Base-by-base conservation (phyloP, 768 basidiomycete genomes). In the Symmetrospora coprosmae region DNA sequence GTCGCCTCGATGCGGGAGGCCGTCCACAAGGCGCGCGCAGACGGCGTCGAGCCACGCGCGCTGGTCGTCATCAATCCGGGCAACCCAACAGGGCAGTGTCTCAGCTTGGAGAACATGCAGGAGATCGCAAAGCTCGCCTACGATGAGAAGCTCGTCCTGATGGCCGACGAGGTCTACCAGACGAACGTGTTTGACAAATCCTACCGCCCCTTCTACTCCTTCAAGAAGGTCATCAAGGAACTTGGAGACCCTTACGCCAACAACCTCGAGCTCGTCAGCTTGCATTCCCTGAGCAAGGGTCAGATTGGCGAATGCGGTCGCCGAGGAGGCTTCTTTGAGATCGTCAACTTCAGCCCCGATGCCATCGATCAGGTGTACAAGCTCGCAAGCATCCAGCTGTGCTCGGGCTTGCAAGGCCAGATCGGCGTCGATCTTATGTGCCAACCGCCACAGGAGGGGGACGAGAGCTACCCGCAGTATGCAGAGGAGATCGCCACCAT, bases 101-200 rank as follows among this genome's bases (percentile, higher is more conserved):
- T 99, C 11, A 79, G 82, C 64, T 76, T 80, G 60, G 65, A 72
- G 28, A 86, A 85, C 21, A 86, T 89, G 77, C 75, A 78, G 59
- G 75, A 79, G 48, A 79, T 99, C 60, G 81, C 94, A n/a, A 74
- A 80, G 27, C 73, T 97, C 9, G 92, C 89, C 74, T 86, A 90
- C 70, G 77, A 85, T 66, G 76, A 96, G 74, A 76, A 77, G 6
- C 81, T 99, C 60, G 84, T 92, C 21, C 80, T 99, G 50, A 80
- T 97, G 65, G 92, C 92, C 0, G 92, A 99, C 73, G 92, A 99
- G 73, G 92, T 99, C n/a, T 96, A 99, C 78, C 92, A 99, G 74
- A 75, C 75, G 67, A 97, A 97, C 76, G 79, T 97, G 41, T 90
- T 91, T 76, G 76, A 78, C 43, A 68, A 68, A 2, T 46, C 66